Base-by-base conservation (phyloP, 2,329 filamentous ascomycete species). In the Fonsecaea pedrosoi region DNA sequence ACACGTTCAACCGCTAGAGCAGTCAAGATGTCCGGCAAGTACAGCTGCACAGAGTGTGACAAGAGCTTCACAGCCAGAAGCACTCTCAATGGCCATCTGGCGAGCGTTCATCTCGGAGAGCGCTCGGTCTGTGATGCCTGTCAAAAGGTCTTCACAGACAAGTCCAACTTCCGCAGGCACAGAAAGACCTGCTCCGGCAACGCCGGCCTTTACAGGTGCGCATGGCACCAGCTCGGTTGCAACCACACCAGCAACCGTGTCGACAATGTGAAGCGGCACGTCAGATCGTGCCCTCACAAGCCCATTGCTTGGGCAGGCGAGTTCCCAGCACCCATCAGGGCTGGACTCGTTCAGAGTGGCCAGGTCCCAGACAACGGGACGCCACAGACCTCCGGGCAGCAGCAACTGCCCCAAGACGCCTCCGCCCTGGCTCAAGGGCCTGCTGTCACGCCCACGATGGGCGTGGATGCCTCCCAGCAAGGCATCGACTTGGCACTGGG, bases 241-340 rank as follows among this genome's bases (percentile, higher is more conserved):
- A 13, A 9, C 18, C 25, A 48, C 30, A 42, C 7, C 21, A 32
- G 21, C 45, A 32, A 12, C 13, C 59, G 59, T 21, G 8, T 32
- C 48, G 59, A 62, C 59, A 62, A 62, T 37, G n/a, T 62, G 42
- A 62, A 54, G 59, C 59, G 59, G 59, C 59, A 62, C 38, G 21
- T 54, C 18, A 54, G 5, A 30, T 30, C 18, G 45, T 50, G 45
- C 45, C 8, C 18, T 50, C 45, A 50, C 45, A 50, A 30, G 45
- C 45, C 45, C 45, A 12, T 4, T 25, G 15, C 8, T 4, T 25
- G 45, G 45, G 45, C 45, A 12, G 45, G 10, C 45, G 45, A 18
- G 45, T 5, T 30, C 45, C 45, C 21, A 50, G 21, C 1, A 25
- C 45, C 45, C 45, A 18, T 50, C 21, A 30, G 18, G 18, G 10